Base-by-base conservation (phyloP, 2,329 filamentous ascomycete genomes). In the Talaromyces marneffei region DNA sequence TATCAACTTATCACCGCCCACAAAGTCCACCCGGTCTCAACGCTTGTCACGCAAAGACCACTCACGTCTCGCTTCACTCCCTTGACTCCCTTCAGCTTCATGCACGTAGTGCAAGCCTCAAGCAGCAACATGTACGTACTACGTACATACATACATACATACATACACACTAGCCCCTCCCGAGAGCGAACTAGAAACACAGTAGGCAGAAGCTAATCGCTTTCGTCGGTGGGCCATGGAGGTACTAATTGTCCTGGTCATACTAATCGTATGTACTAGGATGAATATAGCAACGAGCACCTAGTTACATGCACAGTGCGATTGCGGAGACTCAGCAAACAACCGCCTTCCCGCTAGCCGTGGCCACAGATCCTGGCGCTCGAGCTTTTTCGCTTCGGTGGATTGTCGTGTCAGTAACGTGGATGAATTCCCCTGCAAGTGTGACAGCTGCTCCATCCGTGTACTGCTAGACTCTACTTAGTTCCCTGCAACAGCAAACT, bases 331-430 rank as follows among this genome's bases (percentile, higher is more conserved):
- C 56, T 29, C 33, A 35, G 42, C 42, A 50, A 39, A 31, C 42
- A 39, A 50, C 16, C 29, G 31, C 18, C 31, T 59, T 25, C 33
- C 56, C 29, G 29, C 39, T 10, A 23, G 39, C 37, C 20, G 18
- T 35, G 18, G 12, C 39, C 31, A 48, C 55, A 20, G 40, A 48
- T 58, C 56, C 42, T 39, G 44, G 23, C 44, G 57, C 57, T 59
- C 57, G 57, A 59, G 57, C 57, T 37, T 59, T 42, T 58, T 23
- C 10, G 29, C 20, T 12, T 53, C 29, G 10, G 55, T 48, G 40
- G 56, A 10, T 50, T 37, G 23, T 50, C 44, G 46, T 52, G 57
- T 59, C 57, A 53, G 33, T 59, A 59, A 59, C 46, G 57, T 59
- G 57, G 57, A 42, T 46, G 35, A 39, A 20, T 25, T 29, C 18